Evolutionary conservation across 2,329 filamentous ascomycete species (phyloP).

Genomic region (Diaporthe aspalathi): DNA sequence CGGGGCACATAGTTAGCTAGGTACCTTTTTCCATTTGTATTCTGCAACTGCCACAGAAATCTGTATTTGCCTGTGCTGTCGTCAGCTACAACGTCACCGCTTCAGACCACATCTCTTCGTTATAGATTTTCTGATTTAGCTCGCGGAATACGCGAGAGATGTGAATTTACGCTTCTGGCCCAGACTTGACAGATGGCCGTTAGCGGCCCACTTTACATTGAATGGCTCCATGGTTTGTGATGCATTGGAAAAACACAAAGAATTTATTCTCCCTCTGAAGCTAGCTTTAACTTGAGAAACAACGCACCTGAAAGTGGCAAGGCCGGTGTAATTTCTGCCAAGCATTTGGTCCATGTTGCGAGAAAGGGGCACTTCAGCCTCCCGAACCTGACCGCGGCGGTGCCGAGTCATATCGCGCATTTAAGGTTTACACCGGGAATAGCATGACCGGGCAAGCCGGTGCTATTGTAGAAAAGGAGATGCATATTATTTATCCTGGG

Average conservation of each 20-base stretch:
- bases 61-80: too few relatives aligned
- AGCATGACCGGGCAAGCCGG: slow-evolving; percentile 17
- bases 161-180: too few relatives aligned
- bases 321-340: background rate
- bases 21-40: too few relatives aligned
- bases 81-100: too few relatives aligned
- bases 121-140: too few relatives aligned
- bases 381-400: background rate
- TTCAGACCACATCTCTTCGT: too few relatives aligned
- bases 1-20: too few relatives aligned
- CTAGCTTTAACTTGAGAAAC: background rate
- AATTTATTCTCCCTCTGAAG: too few relatives aligned
- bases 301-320: background rate
- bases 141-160: too few relatives aligned
- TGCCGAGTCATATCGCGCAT: slow-evolving; percentile 19
- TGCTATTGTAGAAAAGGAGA: slow-evolving; percentile 17
- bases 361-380: slow-evolving; percentile 4
- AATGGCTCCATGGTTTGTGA: background rate
- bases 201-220: too few relatives aligned
- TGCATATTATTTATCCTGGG: background rate
- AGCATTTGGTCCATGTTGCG: background rate
- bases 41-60: too few relatives aligned
- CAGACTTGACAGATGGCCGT: too few relatives aligned
- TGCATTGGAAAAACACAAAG: background rate
- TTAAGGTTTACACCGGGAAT: slow-evolving; percentile 24